Evolutionary conservation across 2,329 filamentous ascomycete genomes (phyloP).

Genomic region (Ascochyta viciae-villosae): DNA sequence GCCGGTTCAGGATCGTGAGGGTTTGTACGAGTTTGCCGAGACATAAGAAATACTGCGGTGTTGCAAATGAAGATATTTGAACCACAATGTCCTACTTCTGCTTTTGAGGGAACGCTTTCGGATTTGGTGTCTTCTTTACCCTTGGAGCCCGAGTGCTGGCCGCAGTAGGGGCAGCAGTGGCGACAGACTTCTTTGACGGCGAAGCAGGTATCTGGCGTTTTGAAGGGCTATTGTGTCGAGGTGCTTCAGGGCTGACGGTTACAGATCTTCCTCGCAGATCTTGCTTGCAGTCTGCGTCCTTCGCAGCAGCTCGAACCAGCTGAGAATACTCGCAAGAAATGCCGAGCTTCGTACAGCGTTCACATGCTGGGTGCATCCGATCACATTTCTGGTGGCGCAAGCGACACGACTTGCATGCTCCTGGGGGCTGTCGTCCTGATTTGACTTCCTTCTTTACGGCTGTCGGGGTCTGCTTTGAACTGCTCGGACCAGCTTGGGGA

Average conservation of each 20-base stretch:
- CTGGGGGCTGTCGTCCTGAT: not conserved
- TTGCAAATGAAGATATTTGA: slow-evolving; percentile 1
- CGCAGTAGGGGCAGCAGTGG: slow-evolving; percentile 4
- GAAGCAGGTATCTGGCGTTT: not conserved
- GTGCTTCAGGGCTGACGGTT: slow-evolving; percentile 1
- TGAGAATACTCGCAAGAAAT: slow-evolving; percentile 6
- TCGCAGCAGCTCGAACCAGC: not conserved
- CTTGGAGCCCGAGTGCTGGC: slow-evolving; percentile 8
- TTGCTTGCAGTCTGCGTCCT: not conserved
- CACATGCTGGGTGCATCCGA: slow-evolving; percentile 73
- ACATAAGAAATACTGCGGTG: slow-evolving; percentile 43
- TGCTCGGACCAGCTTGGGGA: not conserved
- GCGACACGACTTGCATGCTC: slow-evolving; percentile 16
- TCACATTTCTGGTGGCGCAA: slow-evolving; percentile 60
- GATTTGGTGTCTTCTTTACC: not conserved
- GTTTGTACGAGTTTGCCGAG: slow-evolving; percentile 74
- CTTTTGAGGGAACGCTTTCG: not conserved
- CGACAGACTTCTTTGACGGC: slow-evolving; percentile 1
- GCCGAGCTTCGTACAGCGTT: slow-evolving; percentile 67
- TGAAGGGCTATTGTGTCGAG: not conserved
- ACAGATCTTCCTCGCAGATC: slow-evolving; percentile 4
- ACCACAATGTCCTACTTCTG: not conserved
- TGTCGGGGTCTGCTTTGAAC: not conserved
- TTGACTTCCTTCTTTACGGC: slow-evolving; percentile 7
- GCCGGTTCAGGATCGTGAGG: slow-evolving; percentile 77